Base-by-base conservation (phyloP, 305 asterid genomes). In the Fraxinus nigra region DNA sequence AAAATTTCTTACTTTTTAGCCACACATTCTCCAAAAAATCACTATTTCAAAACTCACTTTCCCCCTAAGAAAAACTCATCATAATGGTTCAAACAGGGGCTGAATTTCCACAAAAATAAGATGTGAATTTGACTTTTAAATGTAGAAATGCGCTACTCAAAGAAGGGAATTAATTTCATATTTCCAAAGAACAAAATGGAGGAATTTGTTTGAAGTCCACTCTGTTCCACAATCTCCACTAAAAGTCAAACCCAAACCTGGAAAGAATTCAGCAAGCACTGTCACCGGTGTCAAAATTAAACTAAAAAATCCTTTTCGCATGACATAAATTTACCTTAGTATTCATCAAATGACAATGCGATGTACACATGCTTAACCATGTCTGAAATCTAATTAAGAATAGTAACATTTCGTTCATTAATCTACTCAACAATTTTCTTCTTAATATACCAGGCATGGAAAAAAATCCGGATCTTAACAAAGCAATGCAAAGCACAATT, bases 401-500 rank as follows among this genome's bases (percentile, higher is more conserved):
- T 65, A 26, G 73, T 65, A 65, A 67, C 20, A 67, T 67, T 67
- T 67, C 38, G 20, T 67, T 67, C 38, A 67, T 4, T 67, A 67
- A 28, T 67, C 22, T 5, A 28, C 54, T 26, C 37, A 26, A 14
- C 7, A 33, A 40, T 69, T 61, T 37, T 77, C 24, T 40, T 70
- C 61, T 6, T 1, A 56, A 78, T 69, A 33, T 74, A 78, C 5
- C 63, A 14, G 74, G 77, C 34, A 40, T 75, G 20, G 16, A 13
- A 46, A 81, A 37, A 37, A 78, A 72, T 70, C 69, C 34, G 34
- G 56, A 20, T 28, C 65, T 46, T 46, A 37, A 30, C 74, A 78
- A 43, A 54, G 51, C 74, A 84, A 79, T 22, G 81, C 70, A 54
- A 80, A 84, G 76, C 70, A 81, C 72, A 76, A 14, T 14, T 37